phyloP scores from a whole-genome alignment of 352 stramenopile species.

The Pythium oligandrum region DNA sequence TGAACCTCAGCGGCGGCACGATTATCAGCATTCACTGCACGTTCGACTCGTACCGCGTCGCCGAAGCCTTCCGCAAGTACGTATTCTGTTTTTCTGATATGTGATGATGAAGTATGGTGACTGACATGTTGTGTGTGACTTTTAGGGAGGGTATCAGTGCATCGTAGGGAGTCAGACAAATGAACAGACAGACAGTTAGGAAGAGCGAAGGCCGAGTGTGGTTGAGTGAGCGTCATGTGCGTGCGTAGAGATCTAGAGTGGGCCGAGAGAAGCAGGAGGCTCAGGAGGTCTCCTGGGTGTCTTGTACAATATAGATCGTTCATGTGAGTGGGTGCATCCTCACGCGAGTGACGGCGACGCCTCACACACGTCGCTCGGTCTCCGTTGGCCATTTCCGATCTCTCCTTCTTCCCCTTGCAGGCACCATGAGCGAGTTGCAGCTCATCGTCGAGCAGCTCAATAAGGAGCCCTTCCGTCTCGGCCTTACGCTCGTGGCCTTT shows the following conservation, averaged over 20 bases:
- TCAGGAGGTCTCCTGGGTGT: conserved; percentile 2
- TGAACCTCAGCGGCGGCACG: conserved; percentile 63
- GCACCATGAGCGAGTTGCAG: conserved; percentile 86
- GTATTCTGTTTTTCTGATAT: conserved; percentile 16
- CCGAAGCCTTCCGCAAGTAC: conserved; percentile 82
- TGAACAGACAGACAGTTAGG: too few species aligned
- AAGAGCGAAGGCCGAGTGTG: too few species aligned
- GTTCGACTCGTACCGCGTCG: conserved; percentile 83
- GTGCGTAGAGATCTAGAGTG: conserved; percentile 19
- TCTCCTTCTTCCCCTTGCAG: neutral
- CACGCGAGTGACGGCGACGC: neutral
- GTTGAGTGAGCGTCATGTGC: too few species aligned
- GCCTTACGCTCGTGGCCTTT: conserved; percentile 89
- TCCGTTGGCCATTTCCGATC: neutral
- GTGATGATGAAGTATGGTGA: conserved; percentile 10
- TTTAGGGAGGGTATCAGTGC: conserved; percentile 70
- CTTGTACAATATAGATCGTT: conserved; percentile 28
- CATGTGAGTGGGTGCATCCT: conserved; percentile 8
- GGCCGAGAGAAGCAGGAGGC: conserved; percentile 11
- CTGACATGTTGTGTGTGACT: conserved; percentile 12
- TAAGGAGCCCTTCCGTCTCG: conserved; percentile 88
- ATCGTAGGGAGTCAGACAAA: conserved; percentile 29
- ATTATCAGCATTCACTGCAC: conserved; percentile 87
- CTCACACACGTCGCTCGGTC: too few species aligned
- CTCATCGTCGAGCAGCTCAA: conserved; percentile 93